Evolutionary conservation across 805 yeast species (phyloP).

Genomic region (Zygoascus ofunaensis): DNA sequence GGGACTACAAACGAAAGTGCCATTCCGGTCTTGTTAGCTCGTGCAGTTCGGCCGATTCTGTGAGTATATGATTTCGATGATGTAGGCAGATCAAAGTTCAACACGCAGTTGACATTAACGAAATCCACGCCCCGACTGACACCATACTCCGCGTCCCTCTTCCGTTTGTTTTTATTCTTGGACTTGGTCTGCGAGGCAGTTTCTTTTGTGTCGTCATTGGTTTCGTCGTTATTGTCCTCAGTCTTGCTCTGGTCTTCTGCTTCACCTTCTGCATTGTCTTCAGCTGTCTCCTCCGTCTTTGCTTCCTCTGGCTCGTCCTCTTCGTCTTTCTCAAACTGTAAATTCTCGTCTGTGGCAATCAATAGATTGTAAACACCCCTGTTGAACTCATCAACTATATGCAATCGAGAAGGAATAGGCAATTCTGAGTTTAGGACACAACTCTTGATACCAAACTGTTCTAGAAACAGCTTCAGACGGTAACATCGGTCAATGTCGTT

Average conservation of each 20-base stretch:
- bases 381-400: conserved; percentile 91
- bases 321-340: conserved; percentile 44
- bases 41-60: conserved; percentile 93
- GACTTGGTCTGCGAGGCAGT: conserved; percentile 10
- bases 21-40: conserved; percentile 94
- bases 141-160: conserved; percentile 71
- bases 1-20: conserved; percentile 89
- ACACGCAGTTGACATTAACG: conserved; percentile 89
- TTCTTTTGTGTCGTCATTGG: no score
- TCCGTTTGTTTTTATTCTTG: conserved; percentile 20
- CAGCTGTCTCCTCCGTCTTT: conserved; percentile 16
- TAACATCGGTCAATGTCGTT: conserved; percentile 94
- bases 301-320: conserved; percentile 31
- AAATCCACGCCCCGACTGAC: conserved; percentile 97
- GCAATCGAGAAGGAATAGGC: conserved; percentile 86
- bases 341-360: conserved; percentile 91
- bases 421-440: conserved; percentile 87
- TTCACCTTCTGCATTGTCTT: conserved; percentile 12
- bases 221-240: conserved; percentile 10
- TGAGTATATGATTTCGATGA: conserved; percentile 85
- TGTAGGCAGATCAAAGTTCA: conserved; percentile 89
- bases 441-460: conserved; percentile 86
- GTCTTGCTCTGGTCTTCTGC: conserved; percentile 19
- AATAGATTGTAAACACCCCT: conserved; percentile 76
- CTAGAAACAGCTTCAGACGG: conserved; percentile 78